Base-by-base conservation (phyloP, 495 filamentous ascomycete species). In the Aspergillus leporis region DNA sequence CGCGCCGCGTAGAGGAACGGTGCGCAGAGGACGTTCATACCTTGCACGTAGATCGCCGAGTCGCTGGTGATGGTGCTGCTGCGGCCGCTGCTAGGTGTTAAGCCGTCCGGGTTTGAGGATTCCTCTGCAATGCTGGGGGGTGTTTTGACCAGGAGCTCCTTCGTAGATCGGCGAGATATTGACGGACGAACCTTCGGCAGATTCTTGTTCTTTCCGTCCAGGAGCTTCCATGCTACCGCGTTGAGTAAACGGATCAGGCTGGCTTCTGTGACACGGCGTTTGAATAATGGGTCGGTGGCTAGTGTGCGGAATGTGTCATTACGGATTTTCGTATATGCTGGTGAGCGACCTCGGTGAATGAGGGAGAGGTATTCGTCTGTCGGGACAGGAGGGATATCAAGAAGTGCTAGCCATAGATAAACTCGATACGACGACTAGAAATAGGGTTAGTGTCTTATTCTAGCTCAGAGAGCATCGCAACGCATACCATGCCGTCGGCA, bases 11-110 rank as follows among this genome's bases (percentile, higher is more conserved):
- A 99, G 43, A 98, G 81, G 65, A 99, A 97, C 0, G 94, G 95
- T 9, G 94, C 94, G 36, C 91, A 93, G n/a, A 98, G 84, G n/a
- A 98, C 93, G 68, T 98, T 98, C 94, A 98, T 98, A 57, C 94
- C 94, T 70, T 99, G 94, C 5, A 98, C 95, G 70, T 99, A 99
- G 53, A 90, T 91, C 13, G 90, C 89, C 14, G 87, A 82, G 58
- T 89, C 87, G 16, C 75, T 76, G 1, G 79, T 74, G 21, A 70
- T 72, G 50, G 32, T 55, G 34, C 47, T 55, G 45, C 57, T 49
- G 54, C 31, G 82, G 22, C 82, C 85, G 46, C 80, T 83, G 61
- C 55, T 51, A 18, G 60, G 58, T 31, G 61, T 68, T 22, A 58
- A 53, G 7, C 55, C 59, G 19, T 57, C 53, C 30, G 62, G 46